Conservation (phyloP, 2,329 filamentous ascomycete species). For the Leptographium radiaticola region DNA sequence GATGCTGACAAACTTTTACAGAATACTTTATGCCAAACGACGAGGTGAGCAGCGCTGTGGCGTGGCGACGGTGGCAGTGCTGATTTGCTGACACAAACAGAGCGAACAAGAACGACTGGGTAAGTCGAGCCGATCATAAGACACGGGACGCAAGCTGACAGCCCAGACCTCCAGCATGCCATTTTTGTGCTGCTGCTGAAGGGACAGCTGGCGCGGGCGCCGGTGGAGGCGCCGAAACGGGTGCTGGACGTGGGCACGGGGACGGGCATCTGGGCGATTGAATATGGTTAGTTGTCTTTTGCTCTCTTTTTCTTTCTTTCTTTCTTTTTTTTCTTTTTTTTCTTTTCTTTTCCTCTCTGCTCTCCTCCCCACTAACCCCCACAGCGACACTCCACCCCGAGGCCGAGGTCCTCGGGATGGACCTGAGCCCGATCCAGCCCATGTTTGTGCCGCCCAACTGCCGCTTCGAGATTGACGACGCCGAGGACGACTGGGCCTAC, state of each 20-base stretch:
- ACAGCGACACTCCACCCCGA: constrained; percentile 27
- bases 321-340: neutral
- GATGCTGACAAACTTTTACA: neutral
- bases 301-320: neutral
- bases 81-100: neutral
- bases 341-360: neutral
- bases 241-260: constrained; percentile 12
- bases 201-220: constrained; percentile 11
- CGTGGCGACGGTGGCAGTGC: neutral
- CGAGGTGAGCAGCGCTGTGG: constrained; percentile 3
- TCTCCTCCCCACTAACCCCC: too few relatives aligned
- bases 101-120: constrained; percentile 9
- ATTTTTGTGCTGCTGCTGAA: constrained; percentile 10
- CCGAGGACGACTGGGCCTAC: constrained; percentile 36
- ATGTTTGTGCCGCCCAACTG: constrained; percentile 45
- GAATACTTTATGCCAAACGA: constrained; percentile 12
- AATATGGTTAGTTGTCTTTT: constrained; percentile 7
- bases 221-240: constrained; percentile 9
- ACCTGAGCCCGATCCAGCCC: constrained; percentile 39
- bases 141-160: neutral
- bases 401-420: constrained; percentile 30
- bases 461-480: constrained; percentile 51
- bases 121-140: neutral
- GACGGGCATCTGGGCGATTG: constrained; percentile 15
- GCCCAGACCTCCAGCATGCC: constrained; percentile 8